Evolutionary conservation across 352 stramenopile genomes (phyloP), one percentile per base, ranked within the genome.

Genomic region (Globisporangium rhizosaccharum): DNA sequence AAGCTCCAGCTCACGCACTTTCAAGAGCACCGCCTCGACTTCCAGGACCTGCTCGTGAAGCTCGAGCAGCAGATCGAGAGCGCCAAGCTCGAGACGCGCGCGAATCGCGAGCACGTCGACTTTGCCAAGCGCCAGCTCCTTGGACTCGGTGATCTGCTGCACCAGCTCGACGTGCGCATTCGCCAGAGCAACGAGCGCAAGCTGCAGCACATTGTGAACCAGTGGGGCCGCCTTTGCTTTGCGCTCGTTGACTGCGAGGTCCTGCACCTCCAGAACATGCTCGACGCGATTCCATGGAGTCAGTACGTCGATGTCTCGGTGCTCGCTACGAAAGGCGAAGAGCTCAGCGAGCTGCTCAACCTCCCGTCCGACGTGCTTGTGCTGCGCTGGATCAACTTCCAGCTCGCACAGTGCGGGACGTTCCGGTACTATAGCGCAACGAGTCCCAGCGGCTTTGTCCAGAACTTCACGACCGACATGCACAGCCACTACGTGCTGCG

Each of bases 381-480:
- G 23, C 67, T 90, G 20, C 73, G 76, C 2, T 90, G 81, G 81
- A 85, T 87, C 55, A 90, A 88, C 53, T 81, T 79, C 11, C 76
- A 89, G 33, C 53, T 87, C 5, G 66, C 73, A 20, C 75, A 82
- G 46, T 75, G 68, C 46, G 47, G 59, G 14, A 76, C 56, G 0
- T 71, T 80, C 28, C 62, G 45, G 28, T 68, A 79, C 41, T 69
- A 62, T 6, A 62, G 47, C 2, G 33, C 60, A 15, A 50, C 8
- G 12, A 36, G 11, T 11, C 36, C 12, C 26, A 47, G 47, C 2
- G 74, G 71, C 1, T 82, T 89, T 33, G 75, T 88, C 39, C 81
- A 88, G 55, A 90, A 90, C 41, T 90, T 85, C 42, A 76, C 70
- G 12, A 75, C 78, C 23, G 81, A 90, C 36, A 85, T 88, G 73